Evolutionary conservation across 352 stramenopile species (phyloP).

Genomic region (Phytophthora syringae): DNA sequence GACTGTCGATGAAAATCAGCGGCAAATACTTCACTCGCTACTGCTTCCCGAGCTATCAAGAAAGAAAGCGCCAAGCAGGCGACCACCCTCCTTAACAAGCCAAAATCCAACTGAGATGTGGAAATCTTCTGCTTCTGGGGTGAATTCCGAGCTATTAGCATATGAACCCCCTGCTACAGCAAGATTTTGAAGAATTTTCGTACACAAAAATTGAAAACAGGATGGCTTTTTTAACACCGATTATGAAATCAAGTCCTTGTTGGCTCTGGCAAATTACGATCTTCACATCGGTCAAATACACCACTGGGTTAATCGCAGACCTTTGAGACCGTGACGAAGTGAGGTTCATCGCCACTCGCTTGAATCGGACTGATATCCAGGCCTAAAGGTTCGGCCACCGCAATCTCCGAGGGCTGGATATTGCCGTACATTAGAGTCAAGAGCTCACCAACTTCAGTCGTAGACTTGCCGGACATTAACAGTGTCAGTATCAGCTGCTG

Average conservation of each 20-base stretch:
- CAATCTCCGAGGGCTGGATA: neutral
- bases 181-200: constrained; percentile 38
- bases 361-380: neutral
- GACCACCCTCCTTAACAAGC: neutral
- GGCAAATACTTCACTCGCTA: constrained; percentile 16
- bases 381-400: neutral
- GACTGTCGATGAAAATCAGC: constrained; percentile 23
- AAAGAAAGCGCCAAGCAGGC: constrained; percentile 5
- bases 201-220: neutral
- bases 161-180: constrained; percentile 27
- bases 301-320: no score
- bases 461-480: neutral
- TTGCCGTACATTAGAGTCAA: neutral
- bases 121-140: constrained; percentile 19
- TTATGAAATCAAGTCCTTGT: no score
- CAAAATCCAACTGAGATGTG: constrained; percentile 41
- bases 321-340: neutral
- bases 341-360: neutral
- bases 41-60: constrained; percentile 26
- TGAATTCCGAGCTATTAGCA: neutral
- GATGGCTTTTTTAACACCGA: no score
- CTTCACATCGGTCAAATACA: no score
- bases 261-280: no score
- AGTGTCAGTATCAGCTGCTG: constrained; percentile 1
- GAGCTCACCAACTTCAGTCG: neutral